Percentiles rank a stretch among this genome's conserved stretches.
These are phyloP conservation scores for Rickenella mellea DNA, from an alignment of 768 basidiomycete species.

Conservation along the genomic window DNA sequence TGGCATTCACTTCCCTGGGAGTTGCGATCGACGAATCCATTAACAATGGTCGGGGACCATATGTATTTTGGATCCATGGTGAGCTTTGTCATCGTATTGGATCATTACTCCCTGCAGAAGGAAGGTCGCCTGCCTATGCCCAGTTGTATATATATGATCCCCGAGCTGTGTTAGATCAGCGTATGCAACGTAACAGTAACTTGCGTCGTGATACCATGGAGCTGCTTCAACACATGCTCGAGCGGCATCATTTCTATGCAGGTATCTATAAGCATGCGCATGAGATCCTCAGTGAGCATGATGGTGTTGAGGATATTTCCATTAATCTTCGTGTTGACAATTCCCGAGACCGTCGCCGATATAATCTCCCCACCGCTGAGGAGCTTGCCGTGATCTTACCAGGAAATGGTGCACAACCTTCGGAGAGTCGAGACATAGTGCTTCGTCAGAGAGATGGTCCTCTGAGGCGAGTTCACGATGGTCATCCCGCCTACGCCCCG, in stretches of 20 bases:
- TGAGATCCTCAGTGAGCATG: slow-evolving; percentile 6
- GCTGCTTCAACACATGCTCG: slow-evolving; percentile 8
- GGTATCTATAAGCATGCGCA: slow-evolving; percentile 7
- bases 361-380: slow-evolving; percentile 34
- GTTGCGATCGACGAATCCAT: slow-evolving; percentile 20
- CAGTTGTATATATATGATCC: slow-evolving; percentile 36
- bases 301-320: slow-evolving; percentile 3
- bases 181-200: slow-evolving; percentile 6
- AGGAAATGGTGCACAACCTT: slow-evolving; percentile 14
- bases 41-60: slow-evolving; percentile 21
- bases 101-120: slow-evolving; percentile 17
- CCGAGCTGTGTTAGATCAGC: slow-evolving; percentile 18
- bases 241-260: slow-evolving; percentile 4
- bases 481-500: slow-evolving; percentile 24
- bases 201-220: slow-evolving; percentile 4
- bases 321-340: slow-evolving; percentile 6
- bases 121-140: slow-evolving; percentile 22
- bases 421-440: slow-evolving; percentile 26
- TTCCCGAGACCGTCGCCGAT: slow-evolving; percentile 21
- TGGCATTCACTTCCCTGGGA: slow-evolving; percentile 30
- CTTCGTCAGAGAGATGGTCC: slow-evolving; percentile 14
- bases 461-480: slow-evolving; percentile 23
- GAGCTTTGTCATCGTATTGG: slow-evolving; percentile 28
- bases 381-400: slow-evolving; percentile 36
- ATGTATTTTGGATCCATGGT: slow-evolving; percentile 25